Percentiles rank a stretch among this genome's conserved stretches.
These are phyloP conservation scores for Hericium rajendrae DNA, from an alignment of 768 basidiomycete genomes.

Conservation along the genomic window DNA sequence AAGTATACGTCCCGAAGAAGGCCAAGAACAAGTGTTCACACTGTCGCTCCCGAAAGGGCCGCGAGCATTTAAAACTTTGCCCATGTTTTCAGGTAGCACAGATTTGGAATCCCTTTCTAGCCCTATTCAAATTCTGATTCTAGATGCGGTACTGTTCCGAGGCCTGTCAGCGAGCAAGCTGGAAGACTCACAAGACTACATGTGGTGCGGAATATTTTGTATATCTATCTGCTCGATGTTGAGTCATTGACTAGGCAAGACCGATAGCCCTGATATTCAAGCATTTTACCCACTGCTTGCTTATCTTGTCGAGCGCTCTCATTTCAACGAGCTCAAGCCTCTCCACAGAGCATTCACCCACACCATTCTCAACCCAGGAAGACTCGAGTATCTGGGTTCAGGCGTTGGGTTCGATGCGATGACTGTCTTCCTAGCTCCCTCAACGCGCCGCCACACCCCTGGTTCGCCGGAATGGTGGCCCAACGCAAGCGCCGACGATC, in stretches of 20 bases:
- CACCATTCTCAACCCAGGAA: neutral
- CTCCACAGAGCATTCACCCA: constrained; percentile 19
- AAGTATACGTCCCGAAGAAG: neutral
- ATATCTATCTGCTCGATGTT: neutral
- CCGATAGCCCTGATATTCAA: constrained; percentile 25
- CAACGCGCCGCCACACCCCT: neutral
- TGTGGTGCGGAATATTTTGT: neutral
- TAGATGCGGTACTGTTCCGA: neutral
- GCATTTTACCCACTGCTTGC: constrained; percentile 26
- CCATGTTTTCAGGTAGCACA: neutral
- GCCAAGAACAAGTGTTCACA: neutral
- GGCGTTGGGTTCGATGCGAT: too few species aligned
- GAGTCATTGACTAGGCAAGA: constrained; percentile 19
- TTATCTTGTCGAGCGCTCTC: constrained; percentile 17
- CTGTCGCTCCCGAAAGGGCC: neutral
- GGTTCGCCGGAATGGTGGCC: neutral
- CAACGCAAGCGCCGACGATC: neutral
- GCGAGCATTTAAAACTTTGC: neutral
- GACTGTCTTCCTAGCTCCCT: too few species aligned
- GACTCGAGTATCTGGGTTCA: too few species aligned
- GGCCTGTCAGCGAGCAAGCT: neutral
- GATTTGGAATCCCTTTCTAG: neutral
- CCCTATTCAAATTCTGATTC: neutral
- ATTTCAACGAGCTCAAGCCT: constrained; percentile 6
- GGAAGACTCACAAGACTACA: neutral